These are phyloP conservation scores for Cadophora malorum DNA, from an alignment of 2,329 filamentous ascomycete genomes.

Conservation along the genomic window DNA sequence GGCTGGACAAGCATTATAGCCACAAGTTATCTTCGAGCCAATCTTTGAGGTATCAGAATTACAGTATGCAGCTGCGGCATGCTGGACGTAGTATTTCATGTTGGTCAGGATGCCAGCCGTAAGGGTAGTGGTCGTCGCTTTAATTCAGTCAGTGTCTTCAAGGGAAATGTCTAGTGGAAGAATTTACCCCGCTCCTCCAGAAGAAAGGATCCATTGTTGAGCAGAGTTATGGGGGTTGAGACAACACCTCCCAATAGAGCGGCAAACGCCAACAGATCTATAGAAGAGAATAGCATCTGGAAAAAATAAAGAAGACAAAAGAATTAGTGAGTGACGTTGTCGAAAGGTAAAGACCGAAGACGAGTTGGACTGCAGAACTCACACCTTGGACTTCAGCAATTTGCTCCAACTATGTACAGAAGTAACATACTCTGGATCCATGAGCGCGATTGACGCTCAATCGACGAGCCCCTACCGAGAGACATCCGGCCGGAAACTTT, in stretches of 20 bases:
- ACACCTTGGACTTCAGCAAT: background rate
- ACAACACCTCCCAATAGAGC: background rate
- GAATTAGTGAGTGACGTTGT: constrained; percentile 7
- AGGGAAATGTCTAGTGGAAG: background rate
- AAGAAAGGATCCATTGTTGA: constrained; percentile 20
- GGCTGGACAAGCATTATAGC: constrained; percentile 34
- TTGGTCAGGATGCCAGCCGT: constrained; percentile 27
- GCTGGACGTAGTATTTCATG: constrained; percentile 36
- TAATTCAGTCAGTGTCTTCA: constrained; percentile 3
- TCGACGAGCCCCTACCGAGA: background rate
- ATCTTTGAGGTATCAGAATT: constrained; percentile 22
- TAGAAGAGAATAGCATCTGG: constrained; percentile 16
- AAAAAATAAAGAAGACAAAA: background rate
- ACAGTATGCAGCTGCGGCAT: constrained; percentile 40
- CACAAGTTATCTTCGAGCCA: constrained; percentile 32
- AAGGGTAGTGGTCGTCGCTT: constrained; percentile 37
- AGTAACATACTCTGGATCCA: background rate
- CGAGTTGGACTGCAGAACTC: background rate
- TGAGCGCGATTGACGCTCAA: background rate
- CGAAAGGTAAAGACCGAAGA: background rate
- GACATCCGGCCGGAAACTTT: background rate
- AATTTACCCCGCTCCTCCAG: constrained; percentile 17
- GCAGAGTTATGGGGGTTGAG: background rate
- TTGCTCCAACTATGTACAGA: background rate
- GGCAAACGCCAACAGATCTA: background rate